Percentiles rank a stretch among this genome's conserved stretches.
These are phyloP conservation scores for Talaromyces sp. DNA, from an alignment of 2,329 filamentous ascomycete species.

Conservation along the genomic window DNA sequence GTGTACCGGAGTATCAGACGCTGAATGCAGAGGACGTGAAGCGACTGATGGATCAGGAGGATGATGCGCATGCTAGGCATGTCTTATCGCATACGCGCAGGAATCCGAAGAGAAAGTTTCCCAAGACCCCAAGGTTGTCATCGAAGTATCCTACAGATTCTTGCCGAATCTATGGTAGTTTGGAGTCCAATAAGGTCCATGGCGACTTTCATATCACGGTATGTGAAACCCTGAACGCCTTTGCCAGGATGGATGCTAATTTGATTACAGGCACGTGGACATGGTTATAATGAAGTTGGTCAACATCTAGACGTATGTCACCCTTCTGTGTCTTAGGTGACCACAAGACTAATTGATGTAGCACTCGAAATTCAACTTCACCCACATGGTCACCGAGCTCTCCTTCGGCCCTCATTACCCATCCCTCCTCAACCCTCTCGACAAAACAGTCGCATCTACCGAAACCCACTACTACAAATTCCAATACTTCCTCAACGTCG, in stretches of 20 bases:
- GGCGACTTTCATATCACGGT: constrained; percentile 93
- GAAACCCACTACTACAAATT: constrained; percentile 82
- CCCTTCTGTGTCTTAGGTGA: constrained; percentile 45
- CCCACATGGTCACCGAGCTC: constrained; percentile 90
- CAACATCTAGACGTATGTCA: constrained; percentile 76
- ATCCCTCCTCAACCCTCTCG: constrained; percentile 86
- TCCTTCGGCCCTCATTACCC: constrained; percentile 98
- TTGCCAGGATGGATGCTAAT: neutral
- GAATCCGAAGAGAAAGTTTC: constrained; percentile 61
- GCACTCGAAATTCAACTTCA: constrained; percentile 84
- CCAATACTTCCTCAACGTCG: constrained; percentile 94
- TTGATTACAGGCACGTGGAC: constrained; percentile 58
- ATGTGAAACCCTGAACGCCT: neutral
- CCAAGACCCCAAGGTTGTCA: constrained; percentile 68
- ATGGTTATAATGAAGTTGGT: constrained; percentile 83
- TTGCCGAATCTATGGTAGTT: constrained; percentile 82
- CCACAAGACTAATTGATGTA: constrained; percentile 6
- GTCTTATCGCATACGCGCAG: constrained; percentile 71
- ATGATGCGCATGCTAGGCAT: constrained; percentile 84
- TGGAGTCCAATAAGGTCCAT: constrained; percentile 94
- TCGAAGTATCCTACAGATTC: constrained; percentile 60
- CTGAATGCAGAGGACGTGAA: constrained; percentile 62
- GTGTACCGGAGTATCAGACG: constrained; percentile 54
- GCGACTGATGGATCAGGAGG: constrained; percentile 47
- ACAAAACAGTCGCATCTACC: constrained; percentile 80